Conservation (phyloP, 2,329 filamentous ascomycete genomes). For the Colletotrichum aenigma region DNA sequence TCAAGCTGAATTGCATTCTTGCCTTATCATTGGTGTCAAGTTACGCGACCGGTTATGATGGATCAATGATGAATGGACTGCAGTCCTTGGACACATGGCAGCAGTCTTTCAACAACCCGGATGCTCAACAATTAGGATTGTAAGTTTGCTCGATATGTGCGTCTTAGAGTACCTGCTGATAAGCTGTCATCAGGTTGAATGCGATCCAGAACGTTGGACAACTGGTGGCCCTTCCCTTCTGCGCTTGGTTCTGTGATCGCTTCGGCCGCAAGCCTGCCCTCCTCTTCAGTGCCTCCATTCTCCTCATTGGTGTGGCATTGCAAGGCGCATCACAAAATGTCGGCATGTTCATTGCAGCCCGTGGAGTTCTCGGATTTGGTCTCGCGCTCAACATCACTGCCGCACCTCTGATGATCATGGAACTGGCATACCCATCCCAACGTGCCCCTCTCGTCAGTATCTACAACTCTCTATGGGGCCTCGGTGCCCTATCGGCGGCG, state of each 20-base stretch:
- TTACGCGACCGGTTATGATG: slow-evolving; percentile 27
- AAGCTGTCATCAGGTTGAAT: slow-evolving; percentile 25
- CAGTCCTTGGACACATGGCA: slow-evolving; percentile 40
- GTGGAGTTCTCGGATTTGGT: slow-evolving; percentile 46
- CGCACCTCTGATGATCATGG: slow-evolving; percentile 15
- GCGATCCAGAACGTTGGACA: slow-evolving; percentile 37
- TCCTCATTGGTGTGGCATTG: slow-evolving; percentile 42
- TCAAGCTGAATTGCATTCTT: slow-evolving; percentile 7
- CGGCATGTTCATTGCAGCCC: slow-evolving; percentile 45
- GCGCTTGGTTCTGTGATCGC: slow-evolving; percentile 32
- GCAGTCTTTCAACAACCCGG: slow-evolving; percentile 35
- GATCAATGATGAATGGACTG: slow-evolving; percentile 46
- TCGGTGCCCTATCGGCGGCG: slow-evolving; percentile 22
- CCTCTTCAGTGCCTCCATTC: slow-evolving; percentile 28
- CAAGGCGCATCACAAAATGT: slow-evolving; percentile 47
- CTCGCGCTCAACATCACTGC: slow-evolving; percentile 30
- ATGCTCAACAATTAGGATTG: slow-evolving; percentile 29
- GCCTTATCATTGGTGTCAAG: slow-evolving; percentile 8
- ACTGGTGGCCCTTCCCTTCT: slow-evolving; percentile 34
- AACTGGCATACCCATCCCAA: slow-evolving; percentile 11
- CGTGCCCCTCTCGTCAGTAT: slow-evolving; percentile 7
- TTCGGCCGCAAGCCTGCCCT: slow-evolving; percentile 29
- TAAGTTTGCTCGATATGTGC: background rate
- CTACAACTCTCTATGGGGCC: slow-evolving; percentile 11
- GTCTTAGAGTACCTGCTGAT: rapidly evolving